phyloP scores from a whole-genome alignment of 2,329 filamentous ascomycete species.

The Xylaria multiplex region DNA sequence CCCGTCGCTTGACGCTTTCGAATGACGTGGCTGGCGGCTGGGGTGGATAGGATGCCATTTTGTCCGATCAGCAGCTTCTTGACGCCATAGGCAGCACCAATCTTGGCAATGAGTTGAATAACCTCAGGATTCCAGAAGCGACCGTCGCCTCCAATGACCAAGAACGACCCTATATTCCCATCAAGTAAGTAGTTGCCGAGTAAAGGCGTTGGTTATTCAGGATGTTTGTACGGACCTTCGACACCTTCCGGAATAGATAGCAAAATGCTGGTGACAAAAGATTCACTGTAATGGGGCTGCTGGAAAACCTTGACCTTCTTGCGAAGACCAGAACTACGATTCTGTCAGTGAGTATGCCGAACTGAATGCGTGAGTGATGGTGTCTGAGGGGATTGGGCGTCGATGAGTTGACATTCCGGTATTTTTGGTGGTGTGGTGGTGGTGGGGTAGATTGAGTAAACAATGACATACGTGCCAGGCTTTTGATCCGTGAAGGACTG shows the following conservation, averaged over 20 bases:
- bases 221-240: constrained; percentile 64
- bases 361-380: neutral
- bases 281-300: constrained; percentile 92
- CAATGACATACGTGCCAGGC: constrained; percentile 88
- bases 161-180: constrained; percentile 68
- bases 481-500: constrained; percentile 95
- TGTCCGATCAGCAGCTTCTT: constrained; percentile 99
- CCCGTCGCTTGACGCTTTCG: constrained; percentile 94
- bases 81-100: constrained; percentile 94
- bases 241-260: constrained; percentile 96
- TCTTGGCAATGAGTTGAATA: constrained; percentile 96
- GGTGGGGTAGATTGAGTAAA: constrained; percentile 47
- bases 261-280: constrained; percentile 93
- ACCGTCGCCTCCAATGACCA: constrained; percentile 97
- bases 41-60: constrained; percentile 95
- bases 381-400: constrained; percentile 13
- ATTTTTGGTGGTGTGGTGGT: constrained; percentile 44
- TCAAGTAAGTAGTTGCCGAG: constrained; percentile 23
- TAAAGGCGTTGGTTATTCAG: neutral
- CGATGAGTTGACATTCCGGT: constrained; percentile 14
- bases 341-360: constrained; percentile 32
- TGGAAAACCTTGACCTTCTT: constrained; percentile 99
- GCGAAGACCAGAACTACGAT: constrained; percentile 86
- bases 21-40: constrained; percentile 95
- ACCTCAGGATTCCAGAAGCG: constrained; percentile 98